These are phyloP conservation scores for Castanea mollissima DNA, from an alignment of 306 rosid genomes.

Conservation along the genomic window DNA sequence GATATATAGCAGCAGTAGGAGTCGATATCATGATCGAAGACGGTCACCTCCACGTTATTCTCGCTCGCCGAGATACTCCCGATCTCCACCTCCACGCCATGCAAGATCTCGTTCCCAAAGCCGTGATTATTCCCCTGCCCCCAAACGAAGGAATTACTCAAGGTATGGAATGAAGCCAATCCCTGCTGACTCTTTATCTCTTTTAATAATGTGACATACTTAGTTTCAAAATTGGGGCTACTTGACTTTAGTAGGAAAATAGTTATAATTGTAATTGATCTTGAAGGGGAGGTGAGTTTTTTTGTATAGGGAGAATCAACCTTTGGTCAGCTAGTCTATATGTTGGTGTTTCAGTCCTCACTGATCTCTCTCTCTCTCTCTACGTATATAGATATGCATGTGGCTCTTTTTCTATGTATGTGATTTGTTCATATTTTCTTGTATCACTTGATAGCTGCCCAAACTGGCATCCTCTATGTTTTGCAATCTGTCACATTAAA, in stretches of 20 bases:
- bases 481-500: background rate
- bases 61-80: conserved; percentile 64
- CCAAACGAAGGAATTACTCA: conserved; percentile 67
- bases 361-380: background rate
- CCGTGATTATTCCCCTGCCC: conserved; percentile 67
- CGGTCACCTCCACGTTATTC: conserved; percentile 85
- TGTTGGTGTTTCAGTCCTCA: background rate
- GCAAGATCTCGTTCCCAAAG: conserved; percentile 68
- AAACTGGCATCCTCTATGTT: no score
- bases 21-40: conserved; percentile 62
- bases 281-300: background rate
- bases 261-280: background rate
- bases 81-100: conserved; percentile 77
- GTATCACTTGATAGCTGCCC: no score
- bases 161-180: conserved; percentile 44
- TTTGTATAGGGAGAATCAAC: background rate
- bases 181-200: background rate
- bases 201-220: background rate
- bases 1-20: conserved; percentile 29
- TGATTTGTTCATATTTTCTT: background rate
- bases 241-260: background rate
- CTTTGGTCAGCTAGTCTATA: no score
- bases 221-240: background rate
- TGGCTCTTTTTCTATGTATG: background rate
- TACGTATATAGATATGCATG: no score